Percentiles rank a stretch among this genome's conserved stretches.
phyloP scores from a whole-genome alignment of 2,329 filamentous ascomycete species.

The Cordyceps tenuipes region DNA sequence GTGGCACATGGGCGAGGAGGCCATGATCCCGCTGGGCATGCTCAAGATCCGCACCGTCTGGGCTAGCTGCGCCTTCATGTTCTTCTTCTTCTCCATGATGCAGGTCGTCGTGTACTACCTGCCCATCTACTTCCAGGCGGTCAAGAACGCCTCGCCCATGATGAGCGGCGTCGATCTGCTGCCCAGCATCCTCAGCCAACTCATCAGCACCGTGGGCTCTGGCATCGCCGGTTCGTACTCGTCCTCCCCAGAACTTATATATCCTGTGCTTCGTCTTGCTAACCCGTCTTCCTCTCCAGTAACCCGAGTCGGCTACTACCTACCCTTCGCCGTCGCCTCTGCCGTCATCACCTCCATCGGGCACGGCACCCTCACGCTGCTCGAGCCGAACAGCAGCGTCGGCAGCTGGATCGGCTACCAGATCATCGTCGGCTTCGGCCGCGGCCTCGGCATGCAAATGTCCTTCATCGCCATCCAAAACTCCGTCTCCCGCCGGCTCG shows the following conservation, averaged over 20 bases:
- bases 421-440: constrained; percentile 13
- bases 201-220: not conserved
- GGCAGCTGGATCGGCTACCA: constrained; percentile 12
- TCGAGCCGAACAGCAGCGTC: not conserved
- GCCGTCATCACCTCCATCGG: not conserved
- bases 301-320: not conserved
- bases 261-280: too few species aligned
- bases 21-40: not conserved
- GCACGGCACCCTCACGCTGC: not conserved
- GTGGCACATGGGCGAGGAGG: not conserved
- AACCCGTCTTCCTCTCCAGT: too few species aligned
- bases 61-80: not conserved
- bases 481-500: constrained; percentile 9
- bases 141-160: not conserved
- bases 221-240: not conserved
- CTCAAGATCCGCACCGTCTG: not conserved
- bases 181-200: not conserved
- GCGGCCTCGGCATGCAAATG: constrained; percentile 12
- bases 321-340: not conserved
- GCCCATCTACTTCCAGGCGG: not conserved
- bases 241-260: too few species aligned
- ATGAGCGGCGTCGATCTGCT: not conserved
- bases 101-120: not conserved
- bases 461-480: constrained; percentile 14
- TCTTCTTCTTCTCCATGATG: not conserved